Evolutionary conservation across 495 filamentous ascomycete species (phyloP), one percentile per base, ranked within the genome.

Genomic region (Penicillium odoratum): DNA sequence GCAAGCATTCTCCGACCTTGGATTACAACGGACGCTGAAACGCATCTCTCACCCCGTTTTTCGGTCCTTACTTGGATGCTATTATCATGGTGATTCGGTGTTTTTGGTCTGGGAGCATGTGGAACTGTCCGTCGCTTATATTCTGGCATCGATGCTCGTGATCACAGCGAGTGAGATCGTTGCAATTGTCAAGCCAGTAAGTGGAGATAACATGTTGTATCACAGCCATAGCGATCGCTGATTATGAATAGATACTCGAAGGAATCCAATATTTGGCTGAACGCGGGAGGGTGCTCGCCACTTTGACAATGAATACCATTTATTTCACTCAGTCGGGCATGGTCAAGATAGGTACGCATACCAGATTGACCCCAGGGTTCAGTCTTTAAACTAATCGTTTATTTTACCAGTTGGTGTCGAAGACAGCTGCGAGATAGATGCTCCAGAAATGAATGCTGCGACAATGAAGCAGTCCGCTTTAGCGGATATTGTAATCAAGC

Each of bases 311-410:
- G 29, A 42, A 53, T 47, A 55, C 52, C 31, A 46, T 60, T 43
- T 60, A 56, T 46, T 4, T 56, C 11, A 55, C 57, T 36, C 31
- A 36, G 25, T 60, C 52, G 47, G 28, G 52, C 42, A 45, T 36
- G 4, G 40, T 55, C 29, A 55, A 55, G 52, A 55, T 55, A 15
- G 52, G 52, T 55, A 40, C 13, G 36, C 36, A 40, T 40, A 40
- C n/a, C 1, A 40, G n/a, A 40, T 40, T 40, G 36, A 40, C 36
- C 13, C 36, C 13, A 47, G 8, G 26, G 38, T 33, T 25, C 30
- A 45, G 18, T 26, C 7, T 40, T n/a, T 13, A 16, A 16, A 40
- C 36, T 40, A 40, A 40, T 11, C 3, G 15, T 40, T 4, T 11
- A 1, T 13, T 40, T 40, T 13, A 40, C 36, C 13, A 47, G 43